Evolutionary conservation across 768 basidiomycete species (phyloP), one percentile per base, ranked within the genome.

Genomic region (Dendrothele bispora): DNA sequence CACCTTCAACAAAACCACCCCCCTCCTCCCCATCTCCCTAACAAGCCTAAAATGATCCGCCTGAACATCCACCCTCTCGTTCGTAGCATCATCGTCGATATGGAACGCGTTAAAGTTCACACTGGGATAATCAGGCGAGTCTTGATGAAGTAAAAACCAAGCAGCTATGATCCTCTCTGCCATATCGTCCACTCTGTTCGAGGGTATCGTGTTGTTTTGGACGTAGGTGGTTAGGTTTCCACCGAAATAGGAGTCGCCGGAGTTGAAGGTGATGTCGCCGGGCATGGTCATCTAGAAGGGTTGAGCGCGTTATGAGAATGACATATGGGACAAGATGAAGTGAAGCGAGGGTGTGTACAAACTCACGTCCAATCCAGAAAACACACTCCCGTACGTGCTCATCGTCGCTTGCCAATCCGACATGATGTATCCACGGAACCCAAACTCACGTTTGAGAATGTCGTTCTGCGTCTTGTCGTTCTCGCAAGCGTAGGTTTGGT

Each of bases 221-320:
- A 94, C 88, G 40, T 74, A 83, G 22, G 70, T 70, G 1, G 83
- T 84, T 25, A 92, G 73, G 61, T 84, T 88, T 1, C 59, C 67
- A n/a, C 86, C 84, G 51, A 82, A 90, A 58, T 78, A 90, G 3
- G 79, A 74, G 11, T 58, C 70, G 7, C 69, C 66, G n/a, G 76
- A 77, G 54, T 65, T 55, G 57, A 80, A 77, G 2, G 68, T 68
- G 59, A 82, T 73, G 43, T 77, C 77, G 48, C 78, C 83, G 5
- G 86, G 85, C 84, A 86, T 86, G 6, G 80, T 78, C 85, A 87
- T 86, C 81, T 86, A 49, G n/a, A n/a, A n/a, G n/a, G n/a, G n/a
- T n/a, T n/a, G n/a, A n/a, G n/a, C n/a, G n/a, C n/a, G n/a, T n/a
- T n/a, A n/a, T n/a, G n/a, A n/a, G n/a, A n/a, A n/a, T 14, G 34